Percentiles rank a stretch among this genome's conserved stretches.
These are phyloP conservation scores for Trichoderma oligosporum DNA, from an alignment of 2,329 filamentous ascomycete species.

Conservation along the genomic window DNA sequence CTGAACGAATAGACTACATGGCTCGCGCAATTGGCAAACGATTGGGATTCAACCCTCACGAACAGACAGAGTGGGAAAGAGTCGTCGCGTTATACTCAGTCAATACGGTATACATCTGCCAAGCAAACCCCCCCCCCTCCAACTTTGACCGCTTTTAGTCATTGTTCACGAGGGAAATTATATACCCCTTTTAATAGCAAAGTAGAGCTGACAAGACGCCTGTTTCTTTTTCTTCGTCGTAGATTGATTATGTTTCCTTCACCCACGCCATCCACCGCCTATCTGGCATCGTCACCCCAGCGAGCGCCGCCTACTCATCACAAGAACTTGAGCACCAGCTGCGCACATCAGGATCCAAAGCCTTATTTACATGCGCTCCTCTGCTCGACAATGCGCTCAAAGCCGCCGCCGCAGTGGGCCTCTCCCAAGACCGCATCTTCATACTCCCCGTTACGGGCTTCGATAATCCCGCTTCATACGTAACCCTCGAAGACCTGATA, in stretches of 20 bases:
- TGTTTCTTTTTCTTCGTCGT: neutral
- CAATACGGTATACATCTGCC: constrained; percentile 60
- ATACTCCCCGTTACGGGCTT: constrained; percentile 64
- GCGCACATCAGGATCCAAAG: constrained; percentile 63
- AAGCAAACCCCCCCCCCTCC: neutral
- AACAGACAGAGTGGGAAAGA: constrained; percentile 77
- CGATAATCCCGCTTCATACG: constrained; percentile 49
- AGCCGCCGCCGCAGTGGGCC: constrained; percentile 59
- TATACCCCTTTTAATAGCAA: too few species aligned
- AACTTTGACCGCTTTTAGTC: too few species aligned
- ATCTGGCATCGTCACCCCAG: constrained; percentile 69
- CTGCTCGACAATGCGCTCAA: constrained; percentile 61
- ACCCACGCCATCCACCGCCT: constrained; percentile 71
- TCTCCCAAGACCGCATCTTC: constrained; percentile 63
- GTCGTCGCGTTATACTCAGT: constrained; percentile 73
- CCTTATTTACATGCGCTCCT: constrained; percentile 67
- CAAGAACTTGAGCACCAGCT: constrained; percentile 70
- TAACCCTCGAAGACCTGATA: constrained; percentile 64
- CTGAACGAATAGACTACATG: constrained; percentile 62
- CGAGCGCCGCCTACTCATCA: constrained; percentile 70
- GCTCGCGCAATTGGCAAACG: constrained; percentile 66
- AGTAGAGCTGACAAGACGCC: neutral
- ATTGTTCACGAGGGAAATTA: too few species aligned
- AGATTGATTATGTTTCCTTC: constrained; percentile 72
- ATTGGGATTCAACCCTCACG: constrained; percentile 65